Base-by-base conservation (phyloP, 495 filamentous ascomycete species). In the Penicillium odoratum region DNA sequence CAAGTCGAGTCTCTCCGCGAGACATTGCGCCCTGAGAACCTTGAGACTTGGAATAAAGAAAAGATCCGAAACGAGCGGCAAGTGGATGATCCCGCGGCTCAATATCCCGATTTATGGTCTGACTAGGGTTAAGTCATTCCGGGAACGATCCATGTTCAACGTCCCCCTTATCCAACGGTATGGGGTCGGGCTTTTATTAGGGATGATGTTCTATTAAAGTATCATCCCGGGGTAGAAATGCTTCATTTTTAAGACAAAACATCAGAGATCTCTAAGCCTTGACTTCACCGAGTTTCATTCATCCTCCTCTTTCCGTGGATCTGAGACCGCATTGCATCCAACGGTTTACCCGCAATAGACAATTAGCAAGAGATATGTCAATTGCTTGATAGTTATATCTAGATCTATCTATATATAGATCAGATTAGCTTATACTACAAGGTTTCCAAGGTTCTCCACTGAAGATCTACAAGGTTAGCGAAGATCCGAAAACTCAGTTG, bases 311-410 rank as follows among this genome's bases (percentile, higher is more conserved):
- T 60, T 21, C 49, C 34, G 50, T 44, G 29, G 43, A 65, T 63
- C 64, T 58, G 58, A 69, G 62, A 69, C 67, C 51, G 63, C 61
- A 62, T 67, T 65, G 59, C 64, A 55, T 67, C 38, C 52, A 61
- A 64, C 53, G 44, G 56, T 57, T 56, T 47, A 50, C 48, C 50
- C 34, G 61, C 51, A 31, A 57, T 6, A 38, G 46, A 50, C 21
- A 21, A 21, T 21, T 21, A 21, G 21, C 21, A 21, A 21, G 21
- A 21, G 21, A 21, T 21, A 21, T 21, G 21, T 21, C 21, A 21
- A 21, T 21, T 21, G 21, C 21, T 21, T 40, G n/a, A 15, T 6
- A 40, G 4, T 15, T 16, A 40, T 15, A 40, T 3, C 13, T 40
- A 40, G 15, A 40, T 7, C 7, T 16, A 40, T 40, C 38, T 40